phyloP scores from a whole-genome alignment of 129 eudicot species.

The Glebionis coronaria region DNA sequence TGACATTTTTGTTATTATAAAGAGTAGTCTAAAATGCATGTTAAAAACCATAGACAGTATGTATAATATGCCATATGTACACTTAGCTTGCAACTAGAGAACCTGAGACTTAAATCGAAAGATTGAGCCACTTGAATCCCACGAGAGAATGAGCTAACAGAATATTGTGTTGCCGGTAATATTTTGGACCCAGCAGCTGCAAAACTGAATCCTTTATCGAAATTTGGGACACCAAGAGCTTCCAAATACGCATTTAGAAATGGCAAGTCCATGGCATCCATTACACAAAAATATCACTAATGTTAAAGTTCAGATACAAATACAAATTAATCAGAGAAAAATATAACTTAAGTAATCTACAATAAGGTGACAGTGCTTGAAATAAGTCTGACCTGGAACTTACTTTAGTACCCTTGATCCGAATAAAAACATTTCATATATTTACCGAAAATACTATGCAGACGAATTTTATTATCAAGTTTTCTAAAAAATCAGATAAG shows the following conservation, averaged over 20 bases:
- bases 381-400: conserved; percentile 55
- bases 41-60: not conserved
- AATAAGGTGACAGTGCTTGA: conserved; percentile 78
- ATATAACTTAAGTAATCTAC: conserved; percentile 65
- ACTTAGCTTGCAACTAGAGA: conserved; percentile 46
- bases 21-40: too few species aligned
- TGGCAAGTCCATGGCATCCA: conserved; percentile 85
- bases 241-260: conserved; percentile 80
- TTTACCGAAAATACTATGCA: too few species aligned
- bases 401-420: not conserved
- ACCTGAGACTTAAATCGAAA: conserved; percentile 65
- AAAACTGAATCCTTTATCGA: conserved; percentile 70
- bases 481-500: too few species aligned
- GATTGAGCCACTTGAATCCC: conserved; percentile 83
- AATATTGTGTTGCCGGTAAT: conserved; percentile 51
- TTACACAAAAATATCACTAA: conserved; percentile 29
- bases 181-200: conserved; percentile 81
- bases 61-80: conserved; percentile 38
- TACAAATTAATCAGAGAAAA: not conserved
- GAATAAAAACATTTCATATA: too few species aligned
- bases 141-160: conserved; percentile 71
- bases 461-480: too few species aligned
- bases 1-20: too few species aligned
- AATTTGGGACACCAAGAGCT: conserved; percentile 62
- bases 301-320: not conserved